Evolutionary conservation across 2,329 filamentous ascomycete genomes (phyloP), one percentile per base, ranked within the genome.

Genomic region (Aspergillus sp.): DNA sequence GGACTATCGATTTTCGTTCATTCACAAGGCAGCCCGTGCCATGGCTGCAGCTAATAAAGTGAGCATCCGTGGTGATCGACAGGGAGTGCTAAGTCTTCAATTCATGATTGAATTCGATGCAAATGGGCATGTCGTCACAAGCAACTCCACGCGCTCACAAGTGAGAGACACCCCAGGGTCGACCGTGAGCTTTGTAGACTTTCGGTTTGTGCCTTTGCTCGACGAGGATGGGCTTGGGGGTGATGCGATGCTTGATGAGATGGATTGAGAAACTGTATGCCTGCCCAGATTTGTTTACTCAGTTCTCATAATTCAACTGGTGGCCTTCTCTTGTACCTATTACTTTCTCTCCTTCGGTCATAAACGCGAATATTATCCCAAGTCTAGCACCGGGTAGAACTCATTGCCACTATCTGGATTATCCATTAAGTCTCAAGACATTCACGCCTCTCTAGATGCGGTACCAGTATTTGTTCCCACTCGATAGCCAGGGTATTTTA

Each of bases 11-110:
- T 98, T 97, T 73, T 85, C 90, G 58, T 85, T 97, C 56, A 84
- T 99, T 73, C 93, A 91, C 75, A 90, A 91, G 66, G 93, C 94
- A 0, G 88, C 88, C 50, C 89, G 94, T 66, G 94, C 95, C n/a
- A 98, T 99, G 94, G 88, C 89, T 50, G 87, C 93, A 43, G 92
- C 93, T 4, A 93, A 86, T 71, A 99, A 98, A 78, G 93, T 98
- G 61, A 97, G 93, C 73, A 85, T 99, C 64, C 85, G 95, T 17
- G 90, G 92, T 0, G 95, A 99, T 76, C 84, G 86, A 2, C 92
- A 97, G 74, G 94, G 95, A 0, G 94, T 99, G 31, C 77, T 99
- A 66, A 97, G 92, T 77, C 80, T 98, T 74, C 95, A 99, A 73
- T 97, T 98, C 71, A 95, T 99, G 90, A 89, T 99, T 17, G 92